phyloP scores from a whole-genome alignment of 169 alveolate genomes.

The Eimeria praecox region DNA sequence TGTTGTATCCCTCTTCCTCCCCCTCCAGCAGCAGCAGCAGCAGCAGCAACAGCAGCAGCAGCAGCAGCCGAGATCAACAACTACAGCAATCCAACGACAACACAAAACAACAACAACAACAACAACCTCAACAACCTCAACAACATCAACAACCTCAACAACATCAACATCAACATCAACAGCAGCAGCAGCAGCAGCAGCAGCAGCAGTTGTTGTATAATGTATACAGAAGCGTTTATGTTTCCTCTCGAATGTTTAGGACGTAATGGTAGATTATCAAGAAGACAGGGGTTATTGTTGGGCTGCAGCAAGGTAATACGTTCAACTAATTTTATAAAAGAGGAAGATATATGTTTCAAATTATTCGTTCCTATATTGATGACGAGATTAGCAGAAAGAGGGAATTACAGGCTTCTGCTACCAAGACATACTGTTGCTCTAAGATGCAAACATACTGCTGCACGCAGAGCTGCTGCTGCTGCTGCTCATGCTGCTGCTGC shows the following conservation, averaged over 20 bases:
- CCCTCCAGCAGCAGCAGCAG: background rate
- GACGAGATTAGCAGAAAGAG: constrained; percentile 42
- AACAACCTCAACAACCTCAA: no score
- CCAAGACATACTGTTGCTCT: constrained; percentile 63
- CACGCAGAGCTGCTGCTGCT: no score
- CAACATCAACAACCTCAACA: no score
- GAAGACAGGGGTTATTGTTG: constrained; percentile 38
- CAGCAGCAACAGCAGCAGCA: no score
- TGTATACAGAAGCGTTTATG: constrained; percentile 18
- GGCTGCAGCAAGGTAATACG: constrained; percentile 33
- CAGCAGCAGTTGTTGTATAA: background rate
- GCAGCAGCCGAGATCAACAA: no score
- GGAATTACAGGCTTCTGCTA: constrained; percentile 30
- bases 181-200: no score
- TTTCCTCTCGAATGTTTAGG: constrained; percentile 73
- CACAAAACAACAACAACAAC: no score
- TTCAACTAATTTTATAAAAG: background rate
- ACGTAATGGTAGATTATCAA: constrained; percentile 50
- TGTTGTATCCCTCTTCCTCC: background rate
- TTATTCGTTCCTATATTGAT: constrained; percentile 14
- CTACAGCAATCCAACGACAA: no score
- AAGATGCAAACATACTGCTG: no score
- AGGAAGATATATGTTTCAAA: background rate
- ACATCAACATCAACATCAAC: no score
- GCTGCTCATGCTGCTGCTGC: no score